These are phyloP conservation scores for Ophiostoma pallidulum DNA, from an alignment of 2,329 filamentous ascomycete genomes.

Conservation along the genomic window DNA sequence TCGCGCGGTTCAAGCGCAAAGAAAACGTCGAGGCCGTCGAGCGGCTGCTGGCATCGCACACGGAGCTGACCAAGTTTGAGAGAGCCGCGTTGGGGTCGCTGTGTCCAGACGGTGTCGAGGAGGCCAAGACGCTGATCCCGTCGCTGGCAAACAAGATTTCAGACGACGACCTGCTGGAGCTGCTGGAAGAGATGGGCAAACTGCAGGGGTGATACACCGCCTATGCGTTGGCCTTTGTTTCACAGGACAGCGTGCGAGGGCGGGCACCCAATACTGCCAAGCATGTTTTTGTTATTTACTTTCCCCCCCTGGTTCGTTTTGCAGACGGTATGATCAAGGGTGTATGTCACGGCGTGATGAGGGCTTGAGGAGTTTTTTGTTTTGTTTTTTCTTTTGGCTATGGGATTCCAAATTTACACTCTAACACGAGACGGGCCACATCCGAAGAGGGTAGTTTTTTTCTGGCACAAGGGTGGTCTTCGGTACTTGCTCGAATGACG, in stretches of 20 bases:
- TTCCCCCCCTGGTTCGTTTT: too few species aligned
- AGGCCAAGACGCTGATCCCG: slow-evolving; percentile 93
- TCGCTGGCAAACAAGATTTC: slow-evolving; percentile 80
- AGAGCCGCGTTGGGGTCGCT: slow-evolving; percentile 84
- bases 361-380: not conserved
- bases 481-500: too few species aligned
- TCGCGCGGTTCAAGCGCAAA: slow-evolving; percentile 91
- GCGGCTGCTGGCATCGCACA: slow-evolving; percentile 68
- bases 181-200: slow-evolving; percentile 87
- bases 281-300: not conserved
- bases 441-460: too few species aligned
- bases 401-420: not conserved
- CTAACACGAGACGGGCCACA: too few species aligned
- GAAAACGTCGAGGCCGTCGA: slow-evolving; percentile 94
- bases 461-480: too few species aligned
- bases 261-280: too few species aligned
- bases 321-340: not conserved
- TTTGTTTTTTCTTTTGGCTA: not conserved
- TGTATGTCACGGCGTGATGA: not conserved
- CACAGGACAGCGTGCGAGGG: too few species aligned
- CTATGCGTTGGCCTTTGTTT: too few species aligned
- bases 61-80: slow-evolving; percentile 83
- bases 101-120: slow-evolving; percentile 85
- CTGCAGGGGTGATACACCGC: too few species aligned
- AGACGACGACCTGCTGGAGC: slow-evolving; percentile 77